Conservation (phyloP, 108 stramenopile genomes). For the Fragilaria radians region DNA sequence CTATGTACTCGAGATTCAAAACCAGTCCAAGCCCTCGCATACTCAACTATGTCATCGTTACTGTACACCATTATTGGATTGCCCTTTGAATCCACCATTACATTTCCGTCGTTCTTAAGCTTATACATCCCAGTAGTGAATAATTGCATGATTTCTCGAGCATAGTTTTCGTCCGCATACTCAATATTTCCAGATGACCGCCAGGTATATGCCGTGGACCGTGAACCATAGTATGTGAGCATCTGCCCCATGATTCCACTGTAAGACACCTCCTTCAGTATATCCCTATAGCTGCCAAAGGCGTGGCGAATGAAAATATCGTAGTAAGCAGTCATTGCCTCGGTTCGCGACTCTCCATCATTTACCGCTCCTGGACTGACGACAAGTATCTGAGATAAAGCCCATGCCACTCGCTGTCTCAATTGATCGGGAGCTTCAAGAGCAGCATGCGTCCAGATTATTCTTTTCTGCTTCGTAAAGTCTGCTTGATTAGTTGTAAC, state of each 20-base stretch:
- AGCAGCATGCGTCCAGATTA: conserved; percentile 45
- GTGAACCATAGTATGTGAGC: conserved; percentile 41
- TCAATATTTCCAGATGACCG: conserved; percentile 2
- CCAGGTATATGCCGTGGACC: conserved; percentile 17
- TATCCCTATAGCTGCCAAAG: conserved; percentile 70
- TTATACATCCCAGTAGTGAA: conserved; percentile 39
- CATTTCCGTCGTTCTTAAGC: conserved; percentile 45
- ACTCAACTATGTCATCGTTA: conserved; percentile 29
- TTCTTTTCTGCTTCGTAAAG: conserved; percentile 22
- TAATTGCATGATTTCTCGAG: conserved; percentile 48
- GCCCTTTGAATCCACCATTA: conserved; percentile 23
- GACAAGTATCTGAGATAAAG: conserved; percentile 59
- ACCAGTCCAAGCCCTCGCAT: conserved; percentile 43
- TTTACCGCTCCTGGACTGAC: conserved; percentile 8
- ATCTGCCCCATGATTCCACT: conserved; percentile 62
- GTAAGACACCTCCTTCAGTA: conserved; percentile 61
- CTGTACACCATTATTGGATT: conserved; percentile 31
- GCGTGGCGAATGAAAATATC: conserved; percentile 73
- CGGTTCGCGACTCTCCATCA: too few species aligned
- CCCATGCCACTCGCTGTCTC: conserved; percentile 69
- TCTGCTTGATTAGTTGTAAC: background rate
- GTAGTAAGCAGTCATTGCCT: conserved; percentile 35
- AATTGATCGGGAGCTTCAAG: conserved; percentile 66
- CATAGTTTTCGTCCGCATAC: conserved; percentile 50
- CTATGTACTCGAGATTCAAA: conserved; percentile 10